Conservation (phyloP, 768 basidiomycete genomes). For the Auricularia sp. region DNA sequence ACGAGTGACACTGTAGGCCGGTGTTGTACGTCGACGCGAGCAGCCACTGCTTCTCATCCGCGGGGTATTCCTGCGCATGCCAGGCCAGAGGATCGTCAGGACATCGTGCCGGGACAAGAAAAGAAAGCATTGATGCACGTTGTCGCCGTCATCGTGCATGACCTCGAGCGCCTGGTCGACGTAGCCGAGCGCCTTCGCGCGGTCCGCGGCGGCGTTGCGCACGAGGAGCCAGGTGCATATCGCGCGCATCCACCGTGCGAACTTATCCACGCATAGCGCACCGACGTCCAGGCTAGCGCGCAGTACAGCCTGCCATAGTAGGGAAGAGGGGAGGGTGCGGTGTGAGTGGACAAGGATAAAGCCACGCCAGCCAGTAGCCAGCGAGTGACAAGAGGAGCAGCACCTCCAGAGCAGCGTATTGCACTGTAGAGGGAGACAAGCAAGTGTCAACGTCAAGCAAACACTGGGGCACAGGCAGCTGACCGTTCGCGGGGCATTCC, state of each 20-base stretch:
- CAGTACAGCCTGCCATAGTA: constrained; percentile 52
- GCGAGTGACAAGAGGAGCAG: constrained; percentile 9
- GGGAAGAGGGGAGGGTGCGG: no score
- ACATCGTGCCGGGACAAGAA: not conserved
- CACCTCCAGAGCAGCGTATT: constrained; percentile 68
- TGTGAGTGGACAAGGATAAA: no score
- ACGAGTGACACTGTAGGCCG: constrained; percentile 80
- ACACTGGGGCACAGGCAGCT: constrained; percentile 11
- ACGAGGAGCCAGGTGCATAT: constrained; percentile 73
- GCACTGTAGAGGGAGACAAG: constrained; percentile 33
- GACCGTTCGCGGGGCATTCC: constrained; percentile 66
- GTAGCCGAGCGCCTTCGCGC: constrained; percentile 68
- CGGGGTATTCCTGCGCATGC: constrained; percentile 51
- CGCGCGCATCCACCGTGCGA: constrained; percentile 79
- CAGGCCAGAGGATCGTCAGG: not conserved
- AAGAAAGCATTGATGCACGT: constrained; percentile 20
- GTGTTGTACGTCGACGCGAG: constrained; percentile 77
- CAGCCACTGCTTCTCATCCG: constrained; percentile 79
- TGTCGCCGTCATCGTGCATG: constrained; percentile 50
- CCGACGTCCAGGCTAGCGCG: constrained; percentile 57
- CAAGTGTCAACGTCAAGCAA: not conserved
- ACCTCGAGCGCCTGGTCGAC: constrained; percentile 70
- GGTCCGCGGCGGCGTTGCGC: constrained; percentile 53
- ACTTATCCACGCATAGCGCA: constrained; percentile 65
- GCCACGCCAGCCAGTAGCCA: not conserved